Conservation (phyloP, 2,329 filamentous ascomycete species). For the Camptophora hylomeconis region DNA sequence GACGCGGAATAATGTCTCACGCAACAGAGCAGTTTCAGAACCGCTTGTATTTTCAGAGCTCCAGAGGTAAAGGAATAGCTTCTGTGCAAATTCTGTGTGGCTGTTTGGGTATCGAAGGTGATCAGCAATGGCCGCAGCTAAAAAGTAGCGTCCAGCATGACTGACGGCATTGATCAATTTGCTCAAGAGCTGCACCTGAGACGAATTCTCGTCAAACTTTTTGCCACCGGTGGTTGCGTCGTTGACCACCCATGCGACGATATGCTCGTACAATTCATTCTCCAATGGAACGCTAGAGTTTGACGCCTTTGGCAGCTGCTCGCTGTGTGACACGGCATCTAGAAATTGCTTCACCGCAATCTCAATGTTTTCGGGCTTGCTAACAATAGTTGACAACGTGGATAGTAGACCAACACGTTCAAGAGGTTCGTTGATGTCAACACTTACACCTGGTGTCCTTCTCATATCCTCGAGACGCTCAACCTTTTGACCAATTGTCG, state of each 20-base stretch:
- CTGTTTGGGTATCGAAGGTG: conserved; percentile 83
- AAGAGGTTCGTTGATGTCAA: conserved; percentile 42
- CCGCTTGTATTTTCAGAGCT: conserved; percentile 50
- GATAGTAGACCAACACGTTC: conserved; percentile 40
- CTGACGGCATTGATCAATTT: conserved; percentile 62
- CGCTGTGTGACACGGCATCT: conserved; percentile 53
- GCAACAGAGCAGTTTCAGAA: conserved; percentile 64
- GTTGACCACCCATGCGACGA: conserved; percentile 72
- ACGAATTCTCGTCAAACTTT: conserved; percentile 50
- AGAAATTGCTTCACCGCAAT: conserved; percentile 62
- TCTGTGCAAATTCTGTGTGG: conserved; percentile 86
- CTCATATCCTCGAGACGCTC: conserved; percentile 65
- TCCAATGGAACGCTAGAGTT: conserved; percentile 57
- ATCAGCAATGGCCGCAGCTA: conserved; percentile 75
- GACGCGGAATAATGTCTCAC: conserved; percentile 81
- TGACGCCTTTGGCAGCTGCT: conserved; percentile 50
- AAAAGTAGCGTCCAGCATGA: conserved; percentile 69
- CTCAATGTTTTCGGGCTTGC: conserved; percentile 30
- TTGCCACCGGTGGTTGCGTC: conserved; percentile 43
- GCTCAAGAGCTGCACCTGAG: conserved; percentile 60
- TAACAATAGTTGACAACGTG: conserved; percentile 39
- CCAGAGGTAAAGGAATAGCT: conserved; percentile 73
- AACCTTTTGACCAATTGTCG: conserved; percentile 59
- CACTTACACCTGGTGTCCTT: conserved; percentile 51
- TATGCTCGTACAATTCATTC: conserved; percentile 58